A percentile compares a stretch with the other conserved stretches of the same genome.
phyloP scores from a whole-genome alignment of 345 rosid genomes.

The Erucastrum elatum region DNA sequence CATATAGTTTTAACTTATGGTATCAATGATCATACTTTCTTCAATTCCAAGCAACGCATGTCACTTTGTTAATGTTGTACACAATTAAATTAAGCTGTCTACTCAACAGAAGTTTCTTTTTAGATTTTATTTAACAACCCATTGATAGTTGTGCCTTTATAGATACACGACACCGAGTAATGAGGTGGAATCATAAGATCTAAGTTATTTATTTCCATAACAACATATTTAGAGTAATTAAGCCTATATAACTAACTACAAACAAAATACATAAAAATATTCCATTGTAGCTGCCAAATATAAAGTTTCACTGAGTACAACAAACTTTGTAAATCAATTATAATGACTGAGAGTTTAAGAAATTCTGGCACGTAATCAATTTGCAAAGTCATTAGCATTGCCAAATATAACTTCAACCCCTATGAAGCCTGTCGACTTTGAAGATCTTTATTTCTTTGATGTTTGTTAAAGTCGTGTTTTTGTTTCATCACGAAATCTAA shows the following conservation, averaged over 20 bases:
- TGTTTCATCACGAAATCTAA: too few relatives aligned
- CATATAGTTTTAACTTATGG: not conserved
- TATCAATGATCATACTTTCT: constrained; percentile 24
- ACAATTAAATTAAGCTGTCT: not conserved
- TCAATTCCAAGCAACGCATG: constrained; percentile 23
- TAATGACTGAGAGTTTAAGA: not conserved
- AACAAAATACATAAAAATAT: not conserved
- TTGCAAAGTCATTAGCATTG: constrained; percentile 1
- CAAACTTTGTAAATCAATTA: not conserved
- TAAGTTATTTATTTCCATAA: not conserved
- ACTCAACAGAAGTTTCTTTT: constrained; percentile 10
- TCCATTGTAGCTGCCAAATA: not conserved
- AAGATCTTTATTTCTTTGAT: too few relatives aligned
- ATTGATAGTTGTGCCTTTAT: constrained; percentile 4
- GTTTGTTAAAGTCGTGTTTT: too few relatives aligned
- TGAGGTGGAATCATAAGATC: constrained; percentile 9
- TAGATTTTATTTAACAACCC: constrained; percentile 2
- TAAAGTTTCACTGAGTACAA: not conserved
- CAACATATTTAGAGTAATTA: not conserved
- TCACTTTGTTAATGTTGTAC: constrained; percentile 25
- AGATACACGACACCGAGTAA: constrained; percentile 2
- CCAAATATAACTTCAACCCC: constrained; percentile 11
- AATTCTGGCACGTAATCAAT: constrained; percentile 3
- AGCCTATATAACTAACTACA: not conserved
- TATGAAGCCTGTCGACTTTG: too few relatives aligned